Evolutionary conservation across 73 alveolate genomes (phyloP), one percentile per base, ranked within the genome.

Genomic region (Loxodes magnus): DNA sequence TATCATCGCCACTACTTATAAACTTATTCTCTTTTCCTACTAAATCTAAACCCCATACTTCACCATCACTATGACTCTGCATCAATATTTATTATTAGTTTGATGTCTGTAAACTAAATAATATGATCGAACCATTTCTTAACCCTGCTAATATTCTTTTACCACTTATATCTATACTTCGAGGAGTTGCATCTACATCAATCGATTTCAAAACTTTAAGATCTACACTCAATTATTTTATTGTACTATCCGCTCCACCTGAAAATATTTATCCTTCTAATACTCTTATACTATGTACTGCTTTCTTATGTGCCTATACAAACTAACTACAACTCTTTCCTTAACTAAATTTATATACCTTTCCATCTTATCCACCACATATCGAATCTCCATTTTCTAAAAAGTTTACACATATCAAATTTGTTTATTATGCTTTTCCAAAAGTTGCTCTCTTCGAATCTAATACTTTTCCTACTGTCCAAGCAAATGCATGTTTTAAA

Each of bases 1-100:
- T 79, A 64, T 90, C 98, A 51, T 89, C 98, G 9, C 98, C 96
- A 5, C 86, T 74, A 10, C 93, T 70, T 10, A 90, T 66, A 24
- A 79, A 48, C 53, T 71, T 73, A 56, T 77, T 77, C 33, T 48
- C 67, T 16, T 75, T 69, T 28, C 52, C 72, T 26, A 73, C 57
- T 27, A 63, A 49, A 7, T 26, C 65, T 37, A 86, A 72, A 21
- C 94, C 98, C 96, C 98, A 90, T 56, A 82, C 78, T 69, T 90
- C 98, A 31, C 93, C 91, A 35, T 82, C 87, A 67, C 68, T 51
- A 69, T 90, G 98, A 4, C 77, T 43, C 28, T 80, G 62, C 88
- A 80, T 74, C 34, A 58, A 29, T 16, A 65, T 56, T 30, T 55
- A 71, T 61, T 56, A 57, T 27, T 34, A 36, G 25, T 68, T 70